Evolutionary conservation across 345 rosid species (phyloP).

Genomic region (Cardamine chenopodiifolia): DNA sequence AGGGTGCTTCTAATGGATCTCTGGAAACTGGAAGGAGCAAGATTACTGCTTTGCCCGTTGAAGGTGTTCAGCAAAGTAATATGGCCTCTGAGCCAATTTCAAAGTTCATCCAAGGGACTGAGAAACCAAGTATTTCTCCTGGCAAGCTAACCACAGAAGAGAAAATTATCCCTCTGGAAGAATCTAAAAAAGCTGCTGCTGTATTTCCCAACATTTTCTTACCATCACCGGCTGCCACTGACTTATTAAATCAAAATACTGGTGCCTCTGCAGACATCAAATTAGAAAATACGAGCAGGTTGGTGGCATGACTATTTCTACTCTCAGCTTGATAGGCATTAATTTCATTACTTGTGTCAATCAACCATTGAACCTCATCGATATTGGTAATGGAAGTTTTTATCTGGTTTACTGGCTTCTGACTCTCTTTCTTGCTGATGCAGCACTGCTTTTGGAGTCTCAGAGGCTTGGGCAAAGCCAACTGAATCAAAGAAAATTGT

Average conservation of each 20-base stretch:
- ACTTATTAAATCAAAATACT: slow-evolving; percentile 14
- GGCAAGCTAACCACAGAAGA: slow-evolving; percentile 8
- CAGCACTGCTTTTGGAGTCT: slow-evolving; percentile 55
- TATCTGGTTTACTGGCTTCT: slow-evolving; percentile 30
- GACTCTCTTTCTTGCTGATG: slow-evolving; percentile 36
- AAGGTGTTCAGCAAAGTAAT: slow-evolving; percentile 44
- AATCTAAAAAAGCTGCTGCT: slow-evolving; percentile 32
- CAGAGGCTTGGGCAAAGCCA: slow-evolving; percentile 41
- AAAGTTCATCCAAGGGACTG: slow-evolving; percentile 30
- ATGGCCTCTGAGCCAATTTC: slow-evolving; percentile 41
- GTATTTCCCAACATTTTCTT: slow-evolving; percentile 23
- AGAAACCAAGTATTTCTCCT: slow-evolving; percentile 27
- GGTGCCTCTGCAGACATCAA: slow-evolving; percentile 37
- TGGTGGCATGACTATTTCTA: slow-evolving; percentile 30
- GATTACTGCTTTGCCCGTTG: slow-evolving; percentile 39
- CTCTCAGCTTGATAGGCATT: slow-evolving; percentile 7
- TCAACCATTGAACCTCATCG: slow-evolving; percentile 23
- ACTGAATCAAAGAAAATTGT: slow-evolving; percentile 49
- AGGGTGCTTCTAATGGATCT: slow-evolving; percentile 44
- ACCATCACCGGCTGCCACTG: slow-evolving; percentile 20
- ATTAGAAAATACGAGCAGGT: slow-evolving; percentile 38
- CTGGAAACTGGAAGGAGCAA: slow-evolving; percentile 47
- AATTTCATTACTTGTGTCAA: slow-evolving; percentile 19
- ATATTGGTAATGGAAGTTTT: slow-evolving; percentile 37
- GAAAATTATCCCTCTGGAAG: slow-evolving; percentile 24